Base-by-base conservation (phyloP, 306 rosid genomes). In the Quercus cerris region DNA sequence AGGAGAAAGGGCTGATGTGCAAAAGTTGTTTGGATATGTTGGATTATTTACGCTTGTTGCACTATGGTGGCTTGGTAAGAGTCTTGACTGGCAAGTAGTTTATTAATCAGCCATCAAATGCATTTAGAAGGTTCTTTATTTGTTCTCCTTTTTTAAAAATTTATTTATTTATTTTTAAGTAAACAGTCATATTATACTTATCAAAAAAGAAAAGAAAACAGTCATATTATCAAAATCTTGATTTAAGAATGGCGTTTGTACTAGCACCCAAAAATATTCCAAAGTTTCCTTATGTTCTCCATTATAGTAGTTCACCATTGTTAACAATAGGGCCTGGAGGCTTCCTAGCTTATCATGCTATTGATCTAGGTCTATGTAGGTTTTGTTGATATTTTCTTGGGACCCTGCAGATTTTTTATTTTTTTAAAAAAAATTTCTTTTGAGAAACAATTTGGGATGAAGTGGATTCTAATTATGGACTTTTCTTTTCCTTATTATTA, bases 21-120 rank as follows among this genome's bases (percentile, higher is more conserved):
- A 96, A 86, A 96, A 96, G 87, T 86, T 96, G 89, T 96, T 96
- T 78, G 99, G 99, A 82, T 96, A 96, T 87, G 89, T 96, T 78
- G 99, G 99, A 75, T 83, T 96, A 83, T 96, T 93, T 81, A 87
- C 98, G 5, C 93, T 96, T 19, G 88, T 90, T 27, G 82, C 94
- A 28, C 84, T 96, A 61, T 96, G 99, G 99, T 96, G 99, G 99
- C 90, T 93, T 58, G 87, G 99, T 93, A 90, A 88, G 92, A 81
- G 30, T 80, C 49, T 73, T 49, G 18, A 7, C 23, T 46, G 6
- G 17, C 71, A 20, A 63, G 57, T 59, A 56, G 76, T 84, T 75
- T 75, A 27, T 51, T 30, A 73, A 61, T 57, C 78, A 74, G 62
- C 70, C 69, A 59, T 51, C 46, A 35, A 67, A 76, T 64, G 19